phyloP scores from a whole-genome alignment of 805 yeast genomes.

The Kluyveromyces nonfermentans region DNA sequence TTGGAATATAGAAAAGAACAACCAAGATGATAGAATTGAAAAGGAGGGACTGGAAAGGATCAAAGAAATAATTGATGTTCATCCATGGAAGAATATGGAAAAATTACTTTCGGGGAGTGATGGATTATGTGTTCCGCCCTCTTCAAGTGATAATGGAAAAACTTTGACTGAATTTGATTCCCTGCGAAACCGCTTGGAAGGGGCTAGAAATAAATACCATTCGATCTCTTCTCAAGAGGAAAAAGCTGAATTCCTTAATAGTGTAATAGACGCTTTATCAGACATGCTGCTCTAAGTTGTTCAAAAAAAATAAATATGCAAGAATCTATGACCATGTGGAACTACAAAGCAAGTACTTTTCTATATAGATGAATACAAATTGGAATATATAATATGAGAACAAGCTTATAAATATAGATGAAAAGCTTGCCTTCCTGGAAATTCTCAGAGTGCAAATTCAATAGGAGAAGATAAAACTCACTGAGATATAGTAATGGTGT shows the following conservation, averaged over 20 bases:
- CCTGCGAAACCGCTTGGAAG: conserved; percentile 6
- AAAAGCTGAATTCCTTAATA: conserved; percentile 14
- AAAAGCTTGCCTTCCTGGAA: conserved; percentile 18
- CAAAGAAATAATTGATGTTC: conserved; percentile 38
- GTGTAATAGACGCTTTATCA: conserved; percentile 18
- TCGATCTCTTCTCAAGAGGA: conserved; percentile 8
- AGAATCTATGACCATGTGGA: not conserved
- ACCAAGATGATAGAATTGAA: conserved; percentile 37
- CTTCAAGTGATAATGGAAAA: not conserved
- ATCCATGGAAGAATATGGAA: conserved; percentile 36
- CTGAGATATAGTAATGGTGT: conserved; percentile 23
- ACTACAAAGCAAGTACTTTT: conserved; percentile 7
- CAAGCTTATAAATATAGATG: conserved; percentile 18
- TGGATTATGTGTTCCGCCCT: too few relatives aligned
- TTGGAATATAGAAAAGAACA: conserved; percentile 19
- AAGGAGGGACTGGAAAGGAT: conserved; percentile 35
- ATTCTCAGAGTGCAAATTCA: conserved; percentile 20
- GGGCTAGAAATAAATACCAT: conserved; percentile 14
- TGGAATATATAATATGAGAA: conserved; percentile 22
- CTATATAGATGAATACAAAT: conserved; percentile 18
- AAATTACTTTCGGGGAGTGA: not conserved
- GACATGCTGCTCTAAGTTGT: conserved; percentile 3
- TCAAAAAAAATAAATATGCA: not conserved
- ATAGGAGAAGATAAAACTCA: conserved; percentile 23
- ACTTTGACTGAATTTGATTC: conserved; percentile 6